phyloP scores from a whole-genome alignment of 148 eudicot species.

The Vaccinium macrocarpon region DNA sequence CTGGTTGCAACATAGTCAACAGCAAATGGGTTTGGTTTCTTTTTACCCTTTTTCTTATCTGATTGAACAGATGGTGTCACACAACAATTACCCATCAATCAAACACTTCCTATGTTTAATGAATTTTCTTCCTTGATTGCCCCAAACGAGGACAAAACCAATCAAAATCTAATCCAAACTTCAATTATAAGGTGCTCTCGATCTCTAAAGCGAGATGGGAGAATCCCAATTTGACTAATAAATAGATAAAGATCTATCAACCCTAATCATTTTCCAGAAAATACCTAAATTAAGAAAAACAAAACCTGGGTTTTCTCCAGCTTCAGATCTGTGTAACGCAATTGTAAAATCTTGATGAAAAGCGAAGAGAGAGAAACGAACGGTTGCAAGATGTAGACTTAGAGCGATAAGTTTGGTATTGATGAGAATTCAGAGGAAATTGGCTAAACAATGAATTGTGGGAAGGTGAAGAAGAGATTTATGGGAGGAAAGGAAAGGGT shows the following conservation, averaged over 20 bases:
- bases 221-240: not conserved
- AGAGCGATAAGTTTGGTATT: not conserved
- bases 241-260: not conserved
- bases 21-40: constrained; percentile 44
- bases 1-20: constrained; percentile 22
- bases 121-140: not conserved
- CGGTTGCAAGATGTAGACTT: not conserved
- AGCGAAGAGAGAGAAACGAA: not conserved
- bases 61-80: constrained; percentile 23
- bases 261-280: not conserved
- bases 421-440: not conserved
- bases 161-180: too few relatives aligned
- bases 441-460: not conserved
- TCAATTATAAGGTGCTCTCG: too few relatives aligned
- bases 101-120: constrained; percentile 10
- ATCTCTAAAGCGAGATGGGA: too few relatives aligned
- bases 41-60: constrained; percentile 23
- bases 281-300: not conserved
- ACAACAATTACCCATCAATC: constrained; percentile 48
- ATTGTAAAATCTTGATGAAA: not conserved
- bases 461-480: not conserved
- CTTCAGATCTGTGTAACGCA: not conserved
- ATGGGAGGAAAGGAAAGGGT: not conserved
- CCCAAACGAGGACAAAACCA: too few relatives aligned
- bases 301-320: constrained; percentile 5